A percentile compares a stretch with the other conserved stretches of the same genome.
phyloP scores from a whole-genome alignment of 257 asterid genomes.

The Primulina huaijiensis region DNA sequence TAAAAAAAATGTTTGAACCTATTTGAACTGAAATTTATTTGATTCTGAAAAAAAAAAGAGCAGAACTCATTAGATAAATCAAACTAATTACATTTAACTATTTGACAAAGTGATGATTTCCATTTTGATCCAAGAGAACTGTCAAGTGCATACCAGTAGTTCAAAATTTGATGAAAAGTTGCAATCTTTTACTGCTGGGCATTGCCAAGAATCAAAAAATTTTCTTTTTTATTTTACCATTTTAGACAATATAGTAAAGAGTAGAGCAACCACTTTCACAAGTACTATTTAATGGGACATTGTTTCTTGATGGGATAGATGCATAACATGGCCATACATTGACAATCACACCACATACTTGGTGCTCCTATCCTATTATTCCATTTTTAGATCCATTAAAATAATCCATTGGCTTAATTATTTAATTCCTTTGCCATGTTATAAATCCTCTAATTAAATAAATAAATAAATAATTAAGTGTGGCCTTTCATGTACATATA shows the following conservation, averaged over 20 bases:
- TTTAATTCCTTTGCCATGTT: not conserved
- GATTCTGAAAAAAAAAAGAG: too few species aligned
- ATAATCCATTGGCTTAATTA: not conserved
- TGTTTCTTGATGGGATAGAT: slow-evolving; percentile 17
- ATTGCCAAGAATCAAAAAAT: not conserved
- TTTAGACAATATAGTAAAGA: not conserved
- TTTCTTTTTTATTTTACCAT: not conserved
- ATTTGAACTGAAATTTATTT: too few species aligned
- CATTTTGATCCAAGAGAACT: not conserved
- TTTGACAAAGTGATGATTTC: too few species aligned
- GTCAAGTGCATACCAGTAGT: not conserved
- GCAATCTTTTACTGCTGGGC: not conserved
- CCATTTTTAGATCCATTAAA: not conserved
- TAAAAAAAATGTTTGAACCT: too few species aligned
- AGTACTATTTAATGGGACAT: slow-evolving; percentile 20
- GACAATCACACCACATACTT: slow-evolving; percentile 14
- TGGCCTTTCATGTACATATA: slow-evolving; percentile 8
- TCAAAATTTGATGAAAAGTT: not conserved
- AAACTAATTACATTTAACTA: too few species aligned
- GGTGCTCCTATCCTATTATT: too few species aligned
- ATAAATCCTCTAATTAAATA: not conserved
- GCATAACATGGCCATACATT: slow-evolving; percentile 15
- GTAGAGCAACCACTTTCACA: slow-evolving; percentile 22
- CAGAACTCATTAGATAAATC: too few species aligned
- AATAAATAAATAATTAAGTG: not conserved